Base-by-base conservation (phyloP, 176 grass and related monocot species). In the Phragmites australis region DNA sequence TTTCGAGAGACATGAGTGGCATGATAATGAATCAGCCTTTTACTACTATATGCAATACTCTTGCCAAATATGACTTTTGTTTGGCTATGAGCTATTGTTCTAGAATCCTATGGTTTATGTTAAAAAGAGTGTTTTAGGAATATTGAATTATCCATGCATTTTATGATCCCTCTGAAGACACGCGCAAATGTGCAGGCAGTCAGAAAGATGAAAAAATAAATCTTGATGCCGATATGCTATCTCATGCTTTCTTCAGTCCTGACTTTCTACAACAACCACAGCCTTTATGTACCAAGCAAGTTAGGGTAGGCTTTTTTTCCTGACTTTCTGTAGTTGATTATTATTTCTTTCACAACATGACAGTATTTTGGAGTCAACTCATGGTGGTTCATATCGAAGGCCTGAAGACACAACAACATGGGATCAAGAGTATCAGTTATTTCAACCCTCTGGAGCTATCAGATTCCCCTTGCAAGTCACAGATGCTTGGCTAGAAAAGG, bases 401-500 rank as follows among this genome's bases (percentile, higher is more conserved):
- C 54, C 79, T 74, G 94, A 94, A 56, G 84, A 57, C 25, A 70
- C 64, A 73, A 83, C n/a, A 10, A 17, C 89, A 74, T 80, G 79
- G 83, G 80, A 85, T 78, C 19, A 80, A 29, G 73, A 93, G 65
- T 89, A 85, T 75, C 87, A 91, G 62, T 65, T 97, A 61, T 97
- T 97, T 78, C 90, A 93, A 86, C 91, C 92, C 27, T n/a, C 85
- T 74, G 85, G 86, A 80, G 94, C 94, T 89, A 91, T 94, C 62
- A 94, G 71, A 25, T 97, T 97, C 83, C 94, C 94, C 30, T 49
- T 85, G 50, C 67, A 75, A 89, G 37, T 43, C 59, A 90, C 94
- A 81, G 80, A 94, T 69, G 85, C 83, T 87, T 97, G 92, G 94
- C 88, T 50, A 49, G 94, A 97, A 76, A 97, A 97, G 89, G 94